Percentiles rank a stretch among this genome's conserved stretches.
Conservation (phyloP, 345 rosid genomes). For the Trapa incisa region DNA sequence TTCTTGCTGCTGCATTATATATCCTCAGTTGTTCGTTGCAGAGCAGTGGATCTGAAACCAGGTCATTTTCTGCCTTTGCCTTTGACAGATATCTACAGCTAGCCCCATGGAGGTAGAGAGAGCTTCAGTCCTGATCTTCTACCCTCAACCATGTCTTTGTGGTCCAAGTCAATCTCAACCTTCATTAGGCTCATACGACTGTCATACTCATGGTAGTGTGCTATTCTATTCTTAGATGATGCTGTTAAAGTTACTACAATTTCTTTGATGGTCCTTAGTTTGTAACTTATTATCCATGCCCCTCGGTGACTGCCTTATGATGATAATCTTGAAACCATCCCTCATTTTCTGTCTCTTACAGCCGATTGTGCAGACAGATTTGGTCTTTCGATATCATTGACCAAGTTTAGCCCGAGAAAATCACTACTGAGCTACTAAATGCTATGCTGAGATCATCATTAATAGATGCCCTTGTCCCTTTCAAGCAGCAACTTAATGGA, state of each 20-base stretch:
- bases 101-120: constrained; percentile 1
- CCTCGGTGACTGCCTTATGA: not conserved
- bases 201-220: not conserved
- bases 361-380: no score
- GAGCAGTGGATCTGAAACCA: not conserved
- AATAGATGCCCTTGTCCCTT: not conserved
- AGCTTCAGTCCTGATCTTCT: not conserved
- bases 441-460: not conserved
- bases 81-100: constrained; percentile 10
- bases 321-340: no score
- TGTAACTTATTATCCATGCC: not conserved
- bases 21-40: not conserved
- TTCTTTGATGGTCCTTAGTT: not conserved
- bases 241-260: not conserved
- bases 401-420: no score
- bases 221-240: not conserved
- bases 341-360: no score
- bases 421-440: no score
- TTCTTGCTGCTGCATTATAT: not conserved
- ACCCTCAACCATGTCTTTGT: not conserved
- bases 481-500: not conserved
- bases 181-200: not conserved
- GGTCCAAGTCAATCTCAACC: not conserved
- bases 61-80: not conserved
- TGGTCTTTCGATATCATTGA: no score